Evolutionary conservation across 495 filamentous ascomycete genomes (phyloP), one percentile per base, ranked within the genome.

Genomic region (Penicillium robsamsonii): DNA sequence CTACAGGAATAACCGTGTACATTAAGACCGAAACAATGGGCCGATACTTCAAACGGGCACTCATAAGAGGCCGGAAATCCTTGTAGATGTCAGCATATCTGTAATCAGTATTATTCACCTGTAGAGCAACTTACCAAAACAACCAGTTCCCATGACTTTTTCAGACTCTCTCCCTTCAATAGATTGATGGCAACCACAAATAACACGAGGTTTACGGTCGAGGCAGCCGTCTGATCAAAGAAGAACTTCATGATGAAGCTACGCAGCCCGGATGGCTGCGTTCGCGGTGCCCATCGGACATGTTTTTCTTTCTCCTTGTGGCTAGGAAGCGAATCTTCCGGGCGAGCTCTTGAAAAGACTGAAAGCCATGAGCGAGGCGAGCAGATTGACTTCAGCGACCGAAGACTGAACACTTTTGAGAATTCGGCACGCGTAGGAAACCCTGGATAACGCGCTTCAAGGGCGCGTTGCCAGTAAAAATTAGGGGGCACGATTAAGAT

Each of bases 221-320:
- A 87, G 11, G 87, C 88, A 12, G 92, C 50, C 0, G 87, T 89
- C 70, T 95, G 91, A 67, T 98, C 94, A 3, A 96, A 77, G 5
- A 84, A 15, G 51, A 95, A 86, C 70, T 98, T 98, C 74, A 84
- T 85, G 40, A 78, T 49, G 5, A 92, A 94, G 68, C 96, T 94
- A 43, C 62, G 64, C 44, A 84, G 71, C 2, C 74, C 72, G 0
- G 65, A 68, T 41, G 57, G 60, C 53, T 58, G 61, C 56, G 41
- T 53, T 58, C 53, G 58, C 33, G 59, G 64, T 55, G 46, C 53
- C 66, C 58, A 74, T 30, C 41, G 60, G 15, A 42, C 41, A 38
- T 79, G 74, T 29, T 77, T 69, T 7, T 79, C 62, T 43, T 74
- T 70, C 35, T 73, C 74, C 45, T 74, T 66, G 33, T 78, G 73